Base-by-base conservation (phyloP, 1,284 basidiomycete species). In the Leccinum pallidistipes region DNA sequence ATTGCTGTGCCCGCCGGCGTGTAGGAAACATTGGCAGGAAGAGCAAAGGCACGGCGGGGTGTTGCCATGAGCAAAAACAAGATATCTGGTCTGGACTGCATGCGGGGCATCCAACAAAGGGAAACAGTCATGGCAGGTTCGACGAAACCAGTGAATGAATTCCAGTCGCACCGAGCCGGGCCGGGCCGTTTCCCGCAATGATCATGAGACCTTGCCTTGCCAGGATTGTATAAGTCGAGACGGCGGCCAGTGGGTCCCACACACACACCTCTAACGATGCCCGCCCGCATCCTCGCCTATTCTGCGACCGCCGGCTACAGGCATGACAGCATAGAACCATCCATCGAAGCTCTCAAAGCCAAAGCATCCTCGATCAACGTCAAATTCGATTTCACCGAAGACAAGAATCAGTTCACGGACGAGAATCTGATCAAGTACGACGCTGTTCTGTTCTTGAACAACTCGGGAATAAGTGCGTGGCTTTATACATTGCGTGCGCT, bases 321-420 rank as follows among this genome's bases (percentile, higher is more conserved):
- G 52, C 88, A 90, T 71, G 86, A 87, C 62, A 86, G 85, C 4
- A 89, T 90, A 62, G 86, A 86, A 0, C 81, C 81, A 0, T 86
- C 87, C 24, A 83, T 86, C 40, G 73, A 81, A 47, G 81, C 81
- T 5, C 76, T 90, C 51, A 77, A 79, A 50, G 64, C 73, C 2
- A 74, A 76, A 12, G 81, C 80, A 8, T 65, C 75, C 8, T 63
- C 71, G 14, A 79, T 81, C 67, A 76, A 82, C 59, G 79, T 88
- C 54, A 64, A 76, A 14, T 87, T 90, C 62, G 79, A 80, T 58
- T 79, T 85, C 59, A 84, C 84, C 1, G 87, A 88, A 63, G 85
- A 88, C 65, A 71, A 75, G 62, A 66, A 62, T 8, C 69, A 73
- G 66, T 88, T 88, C 71, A 83, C 77, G 7, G 80, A 83, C 58